Evolutionary conservation across 495 filamentous ascomycete genomes (phyloP).

Genomic region (Hyphodiscus hymeniophilus): DNA sequence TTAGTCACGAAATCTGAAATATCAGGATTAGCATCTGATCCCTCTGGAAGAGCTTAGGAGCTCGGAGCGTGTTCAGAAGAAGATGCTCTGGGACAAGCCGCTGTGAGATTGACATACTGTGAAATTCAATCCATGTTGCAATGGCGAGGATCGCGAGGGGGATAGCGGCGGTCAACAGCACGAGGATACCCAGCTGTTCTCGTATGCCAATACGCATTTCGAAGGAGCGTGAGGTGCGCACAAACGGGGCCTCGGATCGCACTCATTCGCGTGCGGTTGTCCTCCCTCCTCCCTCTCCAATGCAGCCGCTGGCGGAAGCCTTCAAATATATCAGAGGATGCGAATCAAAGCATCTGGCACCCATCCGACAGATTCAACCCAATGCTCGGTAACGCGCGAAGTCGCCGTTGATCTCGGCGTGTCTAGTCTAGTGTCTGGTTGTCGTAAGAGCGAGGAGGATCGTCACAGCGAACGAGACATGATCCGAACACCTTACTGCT

Average conservation of each 20-base stretch:
- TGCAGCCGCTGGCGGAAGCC: not conserved
- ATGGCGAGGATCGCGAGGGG: slow-evolving; percentile 54
- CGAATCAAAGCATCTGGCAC: slow-evolving; percentile 2
- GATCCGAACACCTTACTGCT: too few relatives aligned
- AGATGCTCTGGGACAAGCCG: too few relatives aligned
- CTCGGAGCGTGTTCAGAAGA: too few relatives aligned
- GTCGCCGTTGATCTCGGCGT: too few relatives aligned
- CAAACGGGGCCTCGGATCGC: too few relatives aligned
- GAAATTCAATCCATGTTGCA: slow-evolving; percentile 61
- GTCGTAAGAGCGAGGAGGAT: not conserved
- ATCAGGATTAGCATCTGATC: too few relatives aligned
- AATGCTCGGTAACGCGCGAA: not conserved
- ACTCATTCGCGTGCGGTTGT: not conserved
- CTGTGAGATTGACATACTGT: too few relatives aligned
- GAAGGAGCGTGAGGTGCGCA: not conserved
- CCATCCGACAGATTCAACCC: not conserved
- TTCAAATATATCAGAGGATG: not conserved
- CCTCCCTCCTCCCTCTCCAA: not conserved
- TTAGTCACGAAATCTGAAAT: slow-evolving; percentile 63
- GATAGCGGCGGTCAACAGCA: slow-evolving; percentile 59
- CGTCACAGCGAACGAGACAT: not conserved
- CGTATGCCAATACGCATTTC: slow-evolving; percentile 77
- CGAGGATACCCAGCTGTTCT: slow-evolving; percentile 57
- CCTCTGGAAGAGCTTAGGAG: too few relatives aligned
- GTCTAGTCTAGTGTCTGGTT: not conserved